Base-by-base conservation (phyloP, 345 rosid genomes). In the Eutrema heterophyllum region DNA sequence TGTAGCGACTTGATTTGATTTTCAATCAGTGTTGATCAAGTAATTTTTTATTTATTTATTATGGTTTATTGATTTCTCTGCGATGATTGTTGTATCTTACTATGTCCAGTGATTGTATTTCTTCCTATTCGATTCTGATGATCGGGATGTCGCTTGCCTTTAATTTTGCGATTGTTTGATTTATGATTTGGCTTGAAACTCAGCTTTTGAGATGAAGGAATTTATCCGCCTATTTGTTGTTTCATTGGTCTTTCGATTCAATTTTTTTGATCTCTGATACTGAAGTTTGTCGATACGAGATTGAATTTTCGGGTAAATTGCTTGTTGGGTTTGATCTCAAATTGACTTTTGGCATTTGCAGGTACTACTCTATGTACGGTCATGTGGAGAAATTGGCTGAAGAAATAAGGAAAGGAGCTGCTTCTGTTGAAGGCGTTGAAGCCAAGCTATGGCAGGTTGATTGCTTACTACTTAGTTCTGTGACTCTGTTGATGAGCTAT, bases 321-420 rank as follows among this genome's bases (percentile, higher is more conserved):
- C 21, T 68, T 35, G 18, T 2, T 16, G 50, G 57, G 45, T 44
- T 62, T 61, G 70, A 60, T 61, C 70, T 27, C 5, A 61, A 68
- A 14, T 68, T 50, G 70, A 64, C 41, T 58, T 29, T 27, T 62
- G 67, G 32, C 59, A 33, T 9, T 57, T 78, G 33, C 80, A 93
- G 98, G 83, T 93, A 90, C 85, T 90, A 93, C 82, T 90, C 98
- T 78, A 93, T 90, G 98, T 91, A 93, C 48, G 98, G 98, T 29
- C 98, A 93, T 74, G 97, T 93, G 24, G 93, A 87, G 88, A 89
- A 78, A 79, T 81, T 93, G 75, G 98, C 98, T 27, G 96, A 93
- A 81, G 96, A 90, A 77, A 91, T 93, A 57, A 82, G 83, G 87
- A 90, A 89, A 80, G 98, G 97, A 5, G 93, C 97, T 82, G 85